Evolutionary conservation across 140 eudicot genomes (phyloP).

Genomic region (Oenanthe javanica): DNA sequence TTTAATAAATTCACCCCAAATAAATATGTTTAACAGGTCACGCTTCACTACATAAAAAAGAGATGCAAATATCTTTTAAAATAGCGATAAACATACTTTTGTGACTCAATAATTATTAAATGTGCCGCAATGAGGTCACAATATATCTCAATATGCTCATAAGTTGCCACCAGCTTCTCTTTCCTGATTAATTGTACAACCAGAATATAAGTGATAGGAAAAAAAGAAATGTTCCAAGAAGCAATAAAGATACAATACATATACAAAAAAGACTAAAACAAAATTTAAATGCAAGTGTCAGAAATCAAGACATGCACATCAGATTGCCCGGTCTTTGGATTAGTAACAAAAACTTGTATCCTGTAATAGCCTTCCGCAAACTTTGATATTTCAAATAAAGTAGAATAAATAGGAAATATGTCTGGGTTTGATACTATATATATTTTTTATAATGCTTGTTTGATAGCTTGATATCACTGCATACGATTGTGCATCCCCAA

Average conservation of each 20-base stretch:
- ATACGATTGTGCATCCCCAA: background rate
- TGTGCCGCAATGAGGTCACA: constrained; percentile 19
- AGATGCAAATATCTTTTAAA: background rate
- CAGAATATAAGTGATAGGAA: constrained; percentile 29
- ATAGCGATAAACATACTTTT: constrained; percentile 41
- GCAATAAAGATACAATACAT: background rate
- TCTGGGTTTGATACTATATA: background rate
- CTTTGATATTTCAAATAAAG: background rate
- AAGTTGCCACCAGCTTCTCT: constrained; percentile 89
- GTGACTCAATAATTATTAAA: constrained; percentile 76
- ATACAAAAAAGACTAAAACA: background rate
- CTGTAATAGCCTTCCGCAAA: background rate
- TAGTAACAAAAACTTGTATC: background rate
- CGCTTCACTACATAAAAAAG: background rate
- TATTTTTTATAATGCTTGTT: background rate
- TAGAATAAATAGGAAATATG: background rate
- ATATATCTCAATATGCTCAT: constrained; percentile 69
- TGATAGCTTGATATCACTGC: background rate
- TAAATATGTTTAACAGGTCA: background rate
- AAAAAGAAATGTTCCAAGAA: background rate
- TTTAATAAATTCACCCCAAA: constrained; percentile 12
- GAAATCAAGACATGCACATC: background rate
- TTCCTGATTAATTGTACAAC: constrained; percentile 87
- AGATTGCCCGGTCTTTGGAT: background rate
- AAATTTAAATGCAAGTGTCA: background rate